A percentile compares a stretch with the other conserved stretches of the same genome.
Evolutionary conservation across 176 grass and related monocot genomes (phyloP).

Genomic region (Hsuehochloa calcarea): DNA sequence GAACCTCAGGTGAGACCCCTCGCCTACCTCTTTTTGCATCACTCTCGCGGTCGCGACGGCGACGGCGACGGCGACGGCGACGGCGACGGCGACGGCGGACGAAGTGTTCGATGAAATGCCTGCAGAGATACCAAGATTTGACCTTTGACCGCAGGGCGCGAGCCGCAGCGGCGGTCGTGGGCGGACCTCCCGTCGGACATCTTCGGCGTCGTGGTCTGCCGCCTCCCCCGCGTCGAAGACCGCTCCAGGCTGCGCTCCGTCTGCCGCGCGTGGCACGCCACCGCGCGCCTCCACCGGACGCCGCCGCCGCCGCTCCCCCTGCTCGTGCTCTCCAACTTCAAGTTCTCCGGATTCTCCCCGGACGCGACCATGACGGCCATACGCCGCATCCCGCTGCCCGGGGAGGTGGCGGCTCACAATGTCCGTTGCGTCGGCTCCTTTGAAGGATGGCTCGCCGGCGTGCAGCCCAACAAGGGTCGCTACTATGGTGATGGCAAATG

Average conservation of each 20-base stretch:
- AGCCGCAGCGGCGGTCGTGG: background rate
- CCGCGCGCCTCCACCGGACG: conserved; percentile 12
- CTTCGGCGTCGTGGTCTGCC: conserved; percentile 18
- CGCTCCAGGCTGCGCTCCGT: conserved; percentile 42
- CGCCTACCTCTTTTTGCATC: background rate
- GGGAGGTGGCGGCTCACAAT: background rate
- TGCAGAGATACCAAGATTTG: background rate
- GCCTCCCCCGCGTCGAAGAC: conserved; percentile 28
- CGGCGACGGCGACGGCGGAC: background rate
- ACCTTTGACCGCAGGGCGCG: background rate
- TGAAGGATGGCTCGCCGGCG: conserved; percentile 30
- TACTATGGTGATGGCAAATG: conserved; percentile 28
- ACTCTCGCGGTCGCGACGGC: background rate
- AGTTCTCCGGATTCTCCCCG: conserved; percentile 16
- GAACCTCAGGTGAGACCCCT: background rate
- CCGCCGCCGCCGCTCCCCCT: conserved; percentile 39
- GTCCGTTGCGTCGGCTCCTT: conserved; percentile 36
- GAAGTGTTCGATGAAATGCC: conserved; percentile 37
- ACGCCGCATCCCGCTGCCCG: conserved; percentile 20
- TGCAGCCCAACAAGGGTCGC: conserved; percentile 15
- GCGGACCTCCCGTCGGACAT: conserved; percentile 37
- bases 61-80: too few relatives aligned
- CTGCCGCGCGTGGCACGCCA: conserved; percentile 28
- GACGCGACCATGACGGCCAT: background rate
- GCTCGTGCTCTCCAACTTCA: conserved; percentile 24